Percentiles rank a stretch among this genome's conserved stretches.
Conservation (phyloP, 495 filamentous ascomycete genomes). For the Neurospora discreta region DNA sequence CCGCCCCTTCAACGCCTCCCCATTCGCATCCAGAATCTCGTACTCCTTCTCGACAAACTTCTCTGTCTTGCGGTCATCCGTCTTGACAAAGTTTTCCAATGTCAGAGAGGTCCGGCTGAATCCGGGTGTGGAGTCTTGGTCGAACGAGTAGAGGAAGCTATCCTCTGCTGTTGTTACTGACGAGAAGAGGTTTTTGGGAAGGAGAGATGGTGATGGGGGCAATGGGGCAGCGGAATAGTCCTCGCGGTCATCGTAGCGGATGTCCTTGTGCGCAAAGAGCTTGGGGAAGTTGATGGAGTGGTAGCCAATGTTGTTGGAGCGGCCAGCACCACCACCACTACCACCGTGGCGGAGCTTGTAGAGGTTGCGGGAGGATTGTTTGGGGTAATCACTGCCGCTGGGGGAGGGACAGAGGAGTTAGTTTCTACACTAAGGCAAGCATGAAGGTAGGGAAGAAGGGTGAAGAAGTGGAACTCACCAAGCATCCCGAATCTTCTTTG, state of each 20-base stretch:
- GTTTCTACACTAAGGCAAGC: not conserved
- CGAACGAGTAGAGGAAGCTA: slow-evolving; percentile 34
- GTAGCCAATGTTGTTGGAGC: slow-evolving; percentile 8
- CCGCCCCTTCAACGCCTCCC: slow-evolving; percentile 31
- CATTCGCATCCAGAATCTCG: slow-evolving; percentile 34
- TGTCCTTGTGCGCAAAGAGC: slow-evolving; percentile 20
- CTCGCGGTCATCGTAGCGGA: slow-evolving; percentile 15
- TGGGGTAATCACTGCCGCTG: not conserved
- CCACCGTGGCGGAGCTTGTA: not conserved
- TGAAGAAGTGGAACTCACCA: not conserved
- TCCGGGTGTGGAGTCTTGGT: slow-evolving; percentile 27
- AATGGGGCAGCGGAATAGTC: not conserved
- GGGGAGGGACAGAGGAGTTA: not conserved
- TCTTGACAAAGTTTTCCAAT: slow-evolving; percentile 35
- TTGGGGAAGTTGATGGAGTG: slow-evolving; percentile 29
- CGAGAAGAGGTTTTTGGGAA: slow-evolving; percentile 18
- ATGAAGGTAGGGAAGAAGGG: not conserved
- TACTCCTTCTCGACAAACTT: slow-evolving; percentile 38
- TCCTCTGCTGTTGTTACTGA: slow-evolving; percentile 16
- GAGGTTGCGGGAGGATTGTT: not conserved
- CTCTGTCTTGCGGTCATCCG: slow-evolving; percentile 29
- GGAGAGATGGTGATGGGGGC: slow-evolving; percentile 8
- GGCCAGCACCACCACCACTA: not conserved
- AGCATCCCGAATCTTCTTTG: slow-evolving; percentile 4
- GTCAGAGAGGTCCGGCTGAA: slow-evolving; percentile 16